Conservation (phyloP, 2,329 filamentous ascomycete genomes). For the Ophiostoma piceae region DNA sequence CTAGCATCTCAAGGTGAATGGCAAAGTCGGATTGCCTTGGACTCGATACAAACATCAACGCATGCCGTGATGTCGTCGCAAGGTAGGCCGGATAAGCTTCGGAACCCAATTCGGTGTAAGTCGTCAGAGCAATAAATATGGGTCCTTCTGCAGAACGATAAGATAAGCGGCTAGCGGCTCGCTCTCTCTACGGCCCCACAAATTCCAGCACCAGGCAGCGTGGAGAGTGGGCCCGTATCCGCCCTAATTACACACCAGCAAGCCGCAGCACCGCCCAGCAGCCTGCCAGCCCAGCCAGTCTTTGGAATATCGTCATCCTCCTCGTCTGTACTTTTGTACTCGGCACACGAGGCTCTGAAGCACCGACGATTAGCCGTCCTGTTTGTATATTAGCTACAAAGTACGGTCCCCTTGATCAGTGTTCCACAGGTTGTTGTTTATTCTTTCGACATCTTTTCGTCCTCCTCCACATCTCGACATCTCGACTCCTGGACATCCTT, state of each 20-base stretch:
- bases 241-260: constrained; percentile 7
- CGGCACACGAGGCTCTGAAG: neutral
- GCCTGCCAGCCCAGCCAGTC: neutral
- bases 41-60: neutral
- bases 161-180: neutral
- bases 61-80: neutral
- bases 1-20: too few species aligned
- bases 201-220: neutral
- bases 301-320: neutral
- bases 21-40: too few species aligned
- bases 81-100: neutral
- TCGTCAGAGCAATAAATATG: neutral
- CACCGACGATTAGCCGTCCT: neutral
- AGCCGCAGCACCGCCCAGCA: neutral
- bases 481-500: neutral
- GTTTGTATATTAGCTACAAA: neutral
- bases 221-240: neutral
- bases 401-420: neutral
- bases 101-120: neutral
- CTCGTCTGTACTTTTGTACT: neutral
- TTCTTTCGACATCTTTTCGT: neutral
- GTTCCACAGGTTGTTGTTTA: too few species aligned
- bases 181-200: neutral
- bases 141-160: neutral
- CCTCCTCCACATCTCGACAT: neutral